phyloP scores from a whole-genome alignment of 108 stramenopile genomes.

The Chaetoceros tenuissimus region DNA sequence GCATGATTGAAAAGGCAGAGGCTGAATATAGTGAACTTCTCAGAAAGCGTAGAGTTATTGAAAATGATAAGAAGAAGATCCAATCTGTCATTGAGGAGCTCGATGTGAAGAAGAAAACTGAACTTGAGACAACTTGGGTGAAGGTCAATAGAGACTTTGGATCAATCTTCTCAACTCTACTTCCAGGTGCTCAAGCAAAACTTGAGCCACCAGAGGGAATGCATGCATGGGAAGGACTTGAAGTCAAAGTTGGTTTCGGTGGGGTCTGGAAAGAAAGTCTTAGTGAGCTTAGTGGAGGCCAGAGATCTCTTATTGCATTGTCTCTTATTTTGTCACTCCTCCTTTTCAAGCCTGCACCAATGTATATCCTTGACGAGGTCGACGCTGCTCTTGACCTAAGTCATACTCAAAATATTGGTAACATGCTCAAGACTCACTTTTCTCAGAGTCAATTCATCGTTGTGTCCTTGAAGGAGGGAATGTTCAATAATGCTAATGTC shows the following conservation, averaged over 20 bases:
- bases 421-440: conserved; percentile 98
- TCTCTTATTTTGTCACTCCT: conserved; percentile 94
- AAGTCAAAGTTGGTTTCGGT: conserved; percentile 96
- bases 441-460: conserved; percentile 98
- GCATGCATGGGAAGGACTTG: conserved; percentile 91
- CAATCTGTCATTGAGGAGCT: conserved; percentile 93
- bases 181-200: conserved; percentile 94
- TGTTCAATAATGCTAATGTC: conserved; percentile 99
- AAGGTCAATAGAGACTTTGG: conserved; percentile 99
- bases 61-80: conserved; percentile 98
- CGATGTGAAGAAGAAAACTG: conserved; percentile 93
- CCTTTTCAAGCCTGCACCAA: conserved; percentile 98
- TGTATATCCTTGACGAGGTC: conserved; percentile 99
- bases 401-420: conserved; percentile 99
- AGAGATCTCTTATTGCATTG: conserved; percentile 95
- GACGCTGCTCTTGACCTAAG: conserved; percentile 97
- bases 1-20: conserved; percentile 98
- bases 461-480: conserved; percentile 97
- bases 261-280: conserved; percentile 97
- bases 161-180: conserved; percentile 94
- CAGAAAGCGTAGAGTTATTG: conserved; percentile 93
- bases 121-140: conserved; percentile 87
- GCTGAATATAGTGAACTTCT: conserved; percentile 95
- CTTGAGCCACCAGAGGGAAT: conserved; percentile 94
- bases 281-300: conserved; percentile 97